Evolutionary conservation across 164 flowering plant genomes (phyloP).

Genomic region (Chimonanthus praecox): DNA sequence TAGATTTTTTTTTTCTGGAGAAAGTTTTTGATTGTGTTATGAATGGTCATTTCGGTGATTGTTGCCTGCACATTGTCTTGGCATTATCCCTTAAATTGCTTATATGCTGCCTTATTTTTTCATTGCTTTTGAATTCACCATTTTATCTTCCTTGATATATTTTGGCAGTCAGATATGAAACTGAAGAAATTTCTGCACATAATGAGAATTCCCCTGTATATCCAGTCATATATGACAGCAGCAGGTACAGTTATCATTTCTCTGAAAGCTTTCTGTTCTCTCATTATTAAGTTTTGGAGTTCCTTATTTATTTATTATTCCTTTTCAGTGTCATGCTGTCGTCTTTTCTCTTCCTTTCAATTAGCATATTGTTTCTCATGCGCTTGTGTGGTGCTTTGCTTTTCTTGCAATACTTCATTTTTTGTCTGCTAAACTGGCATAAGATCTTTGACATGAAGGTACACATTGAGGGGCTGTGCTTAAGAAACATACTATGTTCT

Average conservation of each 20-base stretch:
- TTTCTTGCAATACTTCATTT: neutral
- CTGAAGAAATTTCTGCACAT: constrained; percentile 94
- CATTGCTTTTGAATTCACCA: neutral
- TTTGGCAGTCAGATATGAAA: constrained; percentile 81
- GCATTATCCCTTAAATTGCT: too few relatives aligned
- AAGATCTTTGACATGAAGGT: too few relatives aligned
- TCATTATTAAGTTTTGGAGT: neutral
- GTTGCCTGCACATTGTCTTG: too few relatives aligned
- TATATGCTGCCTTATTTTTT: neutral
- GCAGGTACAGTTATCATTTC: constrained; percentile 45
- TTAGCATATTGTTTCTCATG: neutral
- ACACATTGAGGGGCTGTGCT: too few relatives aligned
- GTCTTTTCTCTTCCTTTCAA: too few relatives aligned
- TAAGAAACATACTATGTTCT: too few relatives aligned
- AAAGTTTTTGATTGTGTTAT: too few relatives aligned
- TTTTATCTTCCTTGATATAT: neutral
- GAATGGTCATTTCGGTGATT: too few relatives aligned
- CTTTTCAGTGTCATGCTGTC: too few relatives aligned
- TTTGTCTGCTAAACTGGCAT: neutral
- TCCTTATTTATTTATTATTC: neutral
- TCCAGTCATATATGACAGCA: constrained; percentile 75
- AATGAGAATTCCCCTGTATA: constrained; percentile 77
- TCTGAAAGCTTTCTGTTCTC: neutral
- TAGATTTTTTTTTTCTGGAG: neutral
- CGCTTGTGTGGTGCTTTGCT: neutral